phyloP scores from a whole-genome alignment of 345 rosid species.

The Euphorbia lathyris region DNA sequence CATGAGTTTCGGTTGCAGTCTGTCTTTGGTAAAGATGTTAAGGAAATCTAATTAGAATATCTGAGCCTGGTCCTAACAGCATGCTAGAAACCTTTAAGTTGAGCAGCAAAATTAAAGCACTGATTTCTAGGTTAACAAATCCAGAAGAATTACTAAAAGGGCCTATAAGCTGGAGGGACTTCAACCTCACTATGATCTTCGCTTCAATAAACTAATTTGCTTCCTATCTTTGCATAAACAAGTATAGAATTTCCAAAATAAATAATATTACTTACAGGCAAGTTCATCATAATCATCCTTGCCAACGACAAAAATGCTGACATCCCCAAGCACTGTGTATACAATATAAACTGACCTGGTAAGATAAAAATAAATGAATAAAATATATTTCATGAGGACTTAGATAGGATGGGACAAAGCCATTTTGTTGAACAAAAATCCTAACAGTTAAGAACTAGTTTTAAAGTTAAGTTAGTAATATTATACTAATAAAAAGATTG shows the following conservation, averaged over 20 bases:
- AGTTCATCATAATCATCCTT: constrained; percentile 99
- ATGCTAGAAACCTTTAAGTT: neutral
- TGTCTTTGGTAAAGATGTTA: neutral
- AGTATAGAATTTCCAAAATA: neutral
- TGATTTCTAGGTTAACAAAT: neutral
- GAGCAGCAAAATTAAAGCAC: neutral
- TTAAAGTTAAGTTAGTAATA: neutral
- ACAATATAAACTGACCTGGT: constrained; percentile 90
- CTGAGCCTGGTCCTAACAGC: constrained; percentile 1
- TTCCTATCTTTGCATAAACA: constrained; percentile 5
- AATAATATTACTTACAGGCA: constrained; percentile 59
- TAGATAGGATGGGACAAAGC: neutral
- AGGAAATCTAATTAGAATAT: constrained; percentile 1
- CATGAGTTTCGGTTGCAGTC: neutral
- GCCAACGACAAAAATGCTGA: constrained; percentile 83
- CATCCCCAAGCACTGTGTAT: constrained; percentile 88
- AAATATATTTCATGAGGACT: neutral
- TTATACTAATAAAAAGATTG: neutral
- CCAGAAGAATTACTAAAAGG: constrained; percentile 4
- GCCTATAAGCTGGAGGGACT: constrained; percentile 1
- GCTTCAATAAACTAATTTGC: neutral
- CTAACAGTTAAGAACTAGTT: neutral
- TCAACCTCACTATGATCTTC: constrained; percentile 3
- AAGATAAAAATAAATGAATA: constrained; percentile 10
- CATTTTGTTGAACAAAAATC: neutral